phyloP scores from a whole-genome alignment of 257 asterid genomes.

The Ligustrum vulgare region DNA sequence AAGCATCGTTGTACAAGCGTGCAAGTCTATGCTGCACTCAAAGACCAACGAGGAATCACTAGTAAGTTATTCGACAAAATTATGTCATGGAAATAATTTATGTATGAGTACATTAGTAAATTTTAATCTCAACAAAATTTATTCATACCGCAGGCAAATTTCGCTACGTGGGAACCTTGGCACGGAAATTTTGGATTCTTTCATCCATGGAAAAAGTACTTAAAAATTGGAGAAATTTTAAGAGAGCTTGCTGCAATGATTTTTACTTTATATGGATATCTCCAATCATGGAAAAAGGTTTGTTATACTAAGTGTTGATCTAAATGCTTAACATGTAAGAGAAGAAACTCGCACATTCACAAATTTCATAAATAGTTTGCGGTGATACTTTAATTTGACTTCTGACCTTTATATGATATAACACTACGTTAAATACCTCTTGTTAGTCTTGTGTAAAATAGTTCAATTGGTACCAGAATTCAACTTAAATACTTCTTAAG shows the following conservation, averaged over 20 bases:
- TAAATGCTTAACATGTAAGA: not conserved
- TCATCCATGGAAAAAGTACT: conserved; percentile 47
- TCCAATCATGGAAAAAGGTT: conserved; percentile 40
- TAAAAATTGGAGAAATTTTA: conserved; percentile 46
- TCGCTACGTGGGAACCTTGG: conserved; percentile 57
- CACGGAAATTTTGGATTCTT: conserved; percentile 45
- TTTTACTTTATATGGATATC: conserved; percentile 31
- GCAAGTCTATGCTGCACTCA: conserved; percentile 43
- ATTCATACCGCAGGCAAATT: conserved; percentile 34
- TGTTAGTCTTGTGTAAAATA: too few relatives aligned
- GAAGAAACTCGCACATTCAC: not conserved
- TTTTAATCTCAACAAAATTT: too few relatives aligned
- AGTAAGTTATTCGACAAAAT: too few relatives aligned
- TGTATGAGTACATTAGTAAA: too few relatives aligned
- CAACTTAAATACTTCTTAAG: too few relatives aligned
- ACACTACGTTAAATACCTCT: too few relatives aligned
- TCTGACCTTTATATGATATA: too few relatives aligned
- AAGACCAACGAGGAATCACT: conserved; percentile 43
- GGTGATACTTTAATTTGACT: too few relatives aligned
- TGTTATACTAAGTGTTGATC: not conserved
- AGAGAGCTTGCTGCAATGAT: conserved; percentile 49
- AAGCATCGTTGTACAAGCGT: conserved; percentile 18
- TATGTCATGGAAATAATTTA: too few relatives aligned
- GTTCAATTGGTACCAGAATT: too few relatives aligned
- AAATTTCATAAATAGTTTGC: not conserved